Percentiles rank a stretch among this genome's conserved stretches.
Conservation (phyloP, 345 rosid species). For the Pistacia vera region DNA sequence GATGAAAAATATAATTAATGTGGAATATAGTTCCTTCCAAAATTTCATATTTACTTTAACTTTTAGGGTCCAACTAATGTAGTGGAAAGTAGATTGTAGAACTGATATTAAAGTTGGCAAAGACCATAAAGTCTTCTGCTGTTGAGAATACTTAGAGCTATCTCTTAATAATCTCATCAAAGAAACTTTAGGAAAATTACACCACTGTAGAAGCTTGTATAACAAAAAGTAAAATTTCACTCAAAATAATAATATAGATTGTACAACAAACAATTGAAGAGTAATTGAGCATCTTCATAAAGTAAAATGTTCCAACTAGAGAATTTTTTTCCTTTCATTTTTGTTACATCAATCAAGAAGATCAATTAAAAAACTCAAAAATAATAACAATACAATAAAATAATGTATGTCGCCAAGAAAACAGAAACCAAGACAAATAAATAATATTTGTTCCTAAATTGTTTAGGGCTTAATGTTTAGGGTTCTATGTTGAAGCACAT, state of each 20-base stretch:
- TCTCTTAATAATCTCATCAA: neutral
- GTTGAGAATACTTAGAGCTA: neutral
- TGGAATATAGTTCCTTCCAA: neutral
- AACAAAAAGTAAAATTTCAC: neutral
- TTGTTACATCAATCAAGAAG: neutral
- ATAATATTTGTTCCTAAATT: neutral
- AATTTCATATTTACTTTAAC: neutral
- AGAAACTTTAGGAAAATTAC: neutral
- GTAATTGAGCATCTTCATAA: neutral
- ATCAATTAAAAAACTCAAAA: neutral
- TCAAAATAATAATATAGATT: neutral
- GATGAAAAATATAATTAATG: neutral
- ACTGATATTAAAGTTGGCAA: neutral
- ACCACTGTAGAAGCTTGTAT: neutral
- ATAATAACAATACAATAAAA: neutral
- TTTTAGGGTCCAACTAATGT: neutral
- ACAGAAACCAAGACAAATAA: conserved; percentile 4
- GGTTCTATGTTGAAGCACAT: neutral
- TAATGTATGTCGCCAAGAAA: conserved; percentile 3
- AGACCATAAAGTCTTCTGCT: neutral
- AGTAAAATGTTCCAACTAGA: neutral
- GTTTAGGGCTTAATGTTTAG: too few relatives aligned
- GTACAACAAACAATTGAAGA: neutral
- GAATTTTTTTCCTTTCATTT: neutral
- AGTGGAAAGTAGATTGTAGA: neutral